Conservation (phyloP, 768 basidiomycete genomes). For the Mycena rosella region DNA sequence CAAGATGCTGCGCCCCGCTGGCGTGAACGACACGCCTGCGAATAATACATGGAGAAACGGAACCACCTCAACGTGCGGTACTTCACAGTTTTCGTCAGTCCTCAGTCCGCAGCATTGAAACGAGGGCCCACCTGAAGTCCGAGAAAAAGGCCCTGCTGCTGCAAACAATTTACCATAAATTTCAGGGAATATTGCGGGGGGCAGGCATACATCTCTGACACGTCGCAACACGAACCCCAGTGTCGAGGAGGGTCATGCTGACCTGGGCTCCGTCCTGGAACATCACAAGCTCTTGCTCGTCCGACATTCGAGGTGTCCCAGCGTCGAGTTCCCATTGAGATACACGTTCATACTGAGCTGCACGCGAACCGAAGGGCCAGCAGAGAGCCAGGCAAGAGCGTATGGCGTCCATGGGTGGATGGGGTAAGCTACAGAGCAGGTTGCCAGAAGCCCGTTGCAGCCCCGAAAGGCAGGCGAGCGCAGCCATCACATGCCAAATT, state of each 20-base stretch:
- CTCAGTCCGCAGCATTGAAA: neutral
- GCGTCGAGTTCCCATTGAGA: constrained; percentile 28
- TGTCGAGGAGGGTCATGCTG: constrained; percentile 27
- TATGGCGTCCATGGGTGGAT: constrained; percentile 24
- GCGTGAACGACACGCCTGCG: constrained; percentile 23
- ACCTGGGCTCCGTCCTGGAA: constrained; percentile 28
- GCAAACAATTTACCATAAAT: neutral
- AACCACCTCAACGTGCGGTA: constrained; percentile 23
- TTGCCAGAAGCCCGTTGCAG: too few species aligned
- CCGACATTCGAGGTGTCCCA: constrained; percentile 16
- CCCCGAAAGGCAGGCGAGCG: too few species aligned
- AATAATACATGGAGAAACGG: constrained; percentile 30
- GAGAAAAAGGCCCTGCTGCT: constrained; percentile 18
- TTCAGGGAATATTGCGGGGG: neutral
- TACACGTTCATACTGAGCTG: constrained; percentile 22
- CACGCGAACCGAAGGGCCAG: constrained; percentile 24
- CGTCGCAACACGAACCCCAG: constrained; percentile 23
- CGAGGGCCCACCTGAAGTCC: constrained; percentile 9
- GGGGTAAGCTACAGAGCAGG: neutral
- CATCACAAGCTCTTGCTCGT: constrained; percentile 31
- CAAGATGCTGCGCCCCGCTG: constrained; percentile 26
- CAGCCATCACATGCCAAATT: too few species aligned
- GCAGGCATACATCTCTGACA: neutral
- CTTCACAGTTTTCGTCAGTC: neutral
- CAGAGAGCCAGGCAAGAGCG: constrained; percentile 20